phyloP scores from a whole-genome alignment of 257 asterid genomes.

The Osmanthus fragrans region DNA sequence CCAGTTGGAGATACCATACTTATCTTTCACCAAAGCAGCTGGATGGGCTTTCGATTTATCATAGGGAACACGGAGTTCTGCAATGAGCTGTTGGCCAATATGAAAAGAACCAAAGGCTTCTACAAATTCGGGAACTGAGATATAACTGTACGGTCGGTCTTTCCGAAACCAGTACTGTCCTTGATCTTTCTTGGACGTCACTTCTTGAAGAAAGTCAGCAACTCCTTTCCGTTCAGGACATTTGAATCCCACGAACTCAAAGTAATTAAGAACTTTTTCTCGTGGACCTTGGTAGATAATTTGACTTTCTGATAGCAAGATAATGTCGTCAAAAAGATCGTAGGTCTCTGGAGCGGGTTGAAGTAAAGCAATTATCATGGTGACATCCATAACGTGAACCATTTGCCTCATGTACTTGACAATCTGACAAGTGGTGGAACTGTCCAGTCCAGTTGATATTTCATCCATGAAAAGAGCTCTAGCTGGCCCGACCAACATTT shows the following conservation, averaged over 20 bases:
- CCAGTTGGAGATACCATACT: slow-evolving; percentile 44
- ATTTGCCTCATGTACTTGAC: slow-evolving; percentile 45
- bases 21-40: slow-evolving; percentile 40
- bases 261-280: slow-evolving; percentile 40
- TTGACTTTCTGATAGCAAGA: slow-evolving; percentile 50
- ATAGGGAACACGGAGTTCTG: slow-evolving; percentile 37
- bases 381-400: slow-evolving; percentile 36
- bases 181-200: slow-evolving; percentile 55
- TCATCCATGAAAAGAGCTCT: slow-evolving; percentile 51
- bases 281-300: slow-evolving; percentile 61
- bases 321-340: slow-evolving; percentile 52
- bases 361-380: slow-evolving; percentile 51
- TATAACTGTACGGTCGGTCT: slow-evolving; percentile 35
- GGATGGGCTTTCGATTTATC: slow-evolving; percentile 39
- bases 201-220: slow-evolving; percentile 67
- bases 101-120: slow-evolving; percentile 37
- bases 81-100: slow-evolving; percentile 34
- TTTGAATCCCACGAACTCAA: slow-evolving; percentile 44
- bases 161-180: slow-evolving; percentile 45
- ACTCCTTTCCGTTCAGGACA: slow-evolving; percentile 58
- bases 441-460: slow-evolving; percentile 59
- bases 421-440: slow-evolving; percentile 59
- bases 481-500: slow-evolving; percentile 59
- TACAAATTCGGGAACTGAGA: slow-evolving; percentile 39
- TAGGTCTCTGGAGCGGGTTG: slow-evolving; percentile 66